These are phyloP conservation scores for Coccomyxa subellipsoidea DNA, from an alignment of 163 green algal genomes.

Conservation along the genomic window DNA sequence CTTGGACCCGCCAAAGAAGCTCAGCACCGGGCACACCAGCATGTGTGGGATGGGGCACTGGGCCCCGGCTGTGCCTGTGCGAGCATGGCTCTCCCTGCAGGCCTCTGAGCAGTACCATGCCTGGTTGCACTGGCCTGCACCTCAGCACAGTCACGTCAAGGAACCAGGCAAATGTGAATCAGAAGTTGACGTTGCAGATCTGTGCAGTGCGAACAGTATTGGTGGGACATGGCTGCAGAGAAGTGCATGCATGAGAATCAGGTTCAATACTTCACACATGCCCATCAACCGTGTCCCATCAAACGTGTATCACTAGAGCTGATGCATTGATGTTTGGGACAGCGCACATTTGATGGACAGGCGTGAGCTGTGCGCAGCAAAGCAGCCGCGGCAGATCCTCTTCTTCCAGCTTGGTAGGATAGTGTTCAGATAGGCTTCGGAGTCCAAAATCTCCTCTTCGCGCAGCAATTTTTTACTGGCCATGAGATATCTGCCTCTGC, in stretches of 20 bases:
- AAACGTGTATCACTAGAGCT: neutral
- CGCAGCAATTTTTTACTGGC: neutral
- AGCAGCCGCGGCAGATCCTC: constrained; percentile 7
- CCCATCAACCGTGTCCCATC: neutral
- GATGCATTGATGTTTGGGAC: neutral
- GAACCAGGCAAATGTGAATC: neutral
- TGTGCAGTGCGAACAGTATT: too few relatives aligned
- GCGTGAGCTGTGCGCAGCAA: neutral
- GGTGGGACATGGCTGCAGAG: too few relatives aligned
- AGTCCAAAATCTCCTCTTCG: neutral
- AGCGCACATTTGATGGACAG: neutral
- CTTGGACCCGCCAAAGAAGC: constrained; percentile 20
- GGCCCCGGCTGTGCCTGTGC: neutral
- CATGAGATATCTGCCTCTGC: neutral
- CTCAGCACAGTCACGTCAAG: too few relatives aligned
- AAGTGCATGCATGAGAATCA: too few relatives aligned
- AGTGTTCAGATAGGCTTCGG: constrained; percentile 1
- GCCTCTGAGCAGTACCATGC: constrained; percentile 1
- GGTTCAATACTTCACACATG: too few relatives aligned
- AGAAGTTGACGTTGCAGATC: too few relatives aligned
- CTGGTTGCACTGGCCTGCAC: constrained; percentile 9
- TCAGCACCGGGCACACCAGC: constrained; percentile 25
- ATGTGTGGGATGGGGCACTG: constrained; percentile 12
- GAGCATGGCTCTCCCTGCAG: neutral
- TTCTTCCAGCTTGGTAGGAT: constrained; percentile 10